Conservation (phyloP, 2,329 filamentous ascomycete species). For the Fusarium duplospermum region DNA sequence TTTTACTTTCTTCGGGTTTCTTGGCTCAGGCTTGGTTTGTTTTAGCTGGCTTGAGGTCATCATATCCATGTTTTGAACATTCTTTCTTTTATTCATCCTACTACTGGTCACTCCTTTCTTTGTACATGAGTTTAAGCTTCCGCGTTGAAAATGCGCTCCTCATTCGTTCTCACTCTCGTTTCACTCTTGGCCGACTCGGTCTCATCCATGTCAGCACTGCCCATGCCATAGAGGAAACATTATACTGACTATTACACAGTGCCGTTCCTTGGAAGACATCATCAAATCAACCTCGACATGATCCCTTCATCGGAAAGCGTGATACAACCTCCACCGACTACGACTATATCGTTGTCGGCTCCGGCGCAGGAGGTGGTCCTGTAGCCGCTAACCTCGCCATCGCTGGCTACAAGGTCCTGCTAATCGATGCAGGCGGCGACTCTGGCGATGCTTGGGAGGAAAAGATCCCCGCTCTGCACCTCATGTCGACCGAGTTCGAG, state of each 20-base stretch:
- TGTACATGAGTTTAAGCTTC: neutral
- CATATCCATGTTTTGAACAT: neutral
- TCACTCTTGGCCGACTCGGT: constrained; percentile 27
- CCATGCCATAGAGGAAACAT: no score
- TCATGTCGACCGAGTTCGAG: constrained; percentile 43
- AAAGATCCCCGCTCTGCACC: constrained; percentile 43
- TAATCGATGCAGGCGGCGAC: constrained; percentile 70
- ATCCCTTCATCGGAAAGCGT: constrained; percentile 24
- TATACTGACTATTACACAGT: neutral
- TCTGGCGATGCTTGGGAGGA: constrained; percentile 52
- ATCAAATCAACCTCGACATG: neutral
- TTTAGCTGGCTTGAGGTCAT: neutral
- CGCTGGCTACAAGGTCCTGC: constrained; percentile 66
- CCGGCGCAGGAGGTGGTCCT: constrained; percentile 66
- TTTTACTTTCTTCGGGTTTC: neutral
- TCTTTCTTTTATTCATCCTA: neutral
- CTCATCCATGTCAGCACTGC: neutral
- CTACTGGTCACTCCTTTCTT: neutral
- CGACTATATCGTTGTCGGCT: constrained; percentile 71
- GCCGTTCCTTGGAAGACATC: neutral
- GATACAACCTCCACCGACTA: constrained; percentile 47
- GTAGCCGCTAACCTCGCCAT: constrained; percentile 66
- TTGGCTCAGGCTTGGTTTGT: neutral
- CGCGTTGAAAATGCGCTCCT: constrained; percentile 25
- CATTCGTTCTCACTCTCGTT: constrained; percentile 19